Conservation (phyloP, 164 flowering plant genomes). For the Nymphaea thermarum region DNA sequence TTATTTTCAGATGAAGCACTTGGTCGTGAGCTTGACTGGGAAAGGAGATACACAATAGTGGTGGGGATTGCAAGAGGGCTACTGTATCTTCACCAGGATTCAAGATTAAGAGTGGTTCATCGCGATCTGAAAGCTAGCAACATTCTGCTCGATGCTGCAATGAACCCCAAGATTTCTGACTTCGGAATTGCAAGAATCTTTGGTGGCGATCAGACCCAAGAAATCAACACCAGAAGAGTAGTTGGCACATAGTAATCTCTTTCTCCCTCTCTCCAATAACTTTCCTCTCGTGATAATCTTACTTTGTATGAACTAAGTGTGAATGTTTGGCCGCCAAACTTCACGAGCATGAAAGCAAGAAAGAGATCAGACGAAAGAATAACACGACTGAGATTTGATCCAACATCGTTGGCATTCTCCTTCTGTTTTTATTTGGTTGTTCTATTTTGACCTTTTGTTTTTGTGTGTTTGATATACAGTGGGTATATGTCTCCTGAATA, state of each 20-base stretch:
- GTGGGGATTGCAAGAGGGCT: constrained; percentile 9
- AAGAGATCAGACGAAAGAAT: too few species aligned
- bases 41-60: constrained; percentile 1
- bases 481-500: constrained; percentile 1
- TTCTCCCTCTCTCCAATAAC: neutral
- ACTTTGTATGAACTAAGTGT: too few species aligned
- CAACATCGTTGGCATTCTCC: too few species aligned
- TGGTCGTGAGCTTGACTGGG: constrained; percentile 3
- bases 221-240: constrained; percentile 4
- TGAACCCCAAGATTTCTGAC: constrained; percentile 10
- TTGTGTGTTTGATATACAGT: neutral
- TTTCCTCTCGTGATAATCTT: too few species aligned
- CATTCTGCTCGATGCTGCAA: neutral
- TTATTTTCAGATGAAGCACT: neutral
- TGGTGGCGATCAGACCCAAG: constrained; percentile 2
- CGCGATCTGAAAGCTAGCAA: constrained; percentile 3
- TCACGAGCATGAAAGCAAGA: too few species aligned
- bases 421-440: too few species aligned
- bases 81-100: constrained; percentile 11
- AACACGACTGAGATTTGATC: too few species aligned
- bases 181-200: constrained; percentile 9
- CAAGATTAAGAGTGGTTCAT: constrained; percentile 9
- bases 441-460: too few species aligned
- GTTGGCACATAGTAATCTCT: constrained; percentile 7
- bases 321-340: too few species aligned